These are phyloP conservation scores for Helianthus annuus DNA, from an alignment of 129 eudicot species.

Conservation along the genomic window DNA sequence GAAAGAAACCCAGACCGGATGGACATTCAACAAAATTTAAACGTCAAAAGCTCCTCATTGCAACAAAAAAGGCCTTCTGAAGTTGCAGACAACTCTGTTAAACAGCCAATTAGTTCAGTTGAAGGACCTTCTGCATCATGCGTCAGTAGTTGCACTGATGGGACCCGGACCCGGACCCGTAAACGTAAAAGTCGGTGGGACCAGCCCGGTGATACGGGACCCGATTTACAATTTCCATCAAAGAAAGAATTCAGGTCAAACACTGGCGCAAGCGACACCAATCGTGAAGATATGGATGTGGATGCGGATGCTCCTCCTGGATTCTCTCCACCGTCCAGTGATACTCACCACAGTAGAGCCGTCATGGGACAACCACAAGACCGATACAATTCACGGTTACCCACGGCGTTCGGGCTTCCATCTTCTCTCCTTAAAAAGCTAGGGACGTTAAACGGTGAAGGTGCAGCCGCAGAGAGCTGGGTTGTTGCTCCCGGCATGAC, in stretches of 20 bases:
- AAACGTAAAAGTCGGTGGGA: slow-evolving; percentile 98
- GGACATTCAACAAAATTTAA: slow-evolving; percentile 43
- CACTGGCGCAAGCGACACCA: slow-evolving; percentile 15
- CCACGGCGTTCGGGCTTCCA: slow-evolving; percentile 76
- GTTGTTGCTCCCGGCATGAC: slow-evolving; percentile 64
- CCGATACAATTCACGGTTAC: slow-evolving; percentile 54
- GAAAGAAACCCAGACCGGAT: slow-evolving; percentile 50
- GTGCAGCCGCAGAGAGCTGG: slow-evolving; percentile 47
- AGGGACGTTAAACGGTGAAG: slow-evolving; percentile 36
- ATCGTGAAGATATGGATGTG: slow-evolving; percentile 29
- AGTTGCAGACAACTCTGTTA: slow-evolving; percentile 32
- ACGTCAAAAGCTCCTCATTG: slow-evolving; percentile 31
- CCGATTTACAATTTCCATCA: slow-evolving; percentile 21
- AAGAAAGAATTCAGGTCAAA: slow-evolving; percentile 34
- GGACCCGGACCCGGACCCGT: slow-evolving; percentile 39
- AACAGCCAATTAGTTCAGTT: slow-evolving; percentile 22
- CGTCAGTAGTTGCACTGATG: slow-evolving; percentile 29
- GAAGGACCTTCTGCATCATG: slow-evolving; percentile 49
- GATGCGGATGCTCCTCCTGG: slow-evolving; percentile 67
- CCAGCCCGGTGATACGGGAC: slow-evolving; percentile 40
- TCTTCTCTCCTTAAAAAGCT: slow-evolving; percentile 43
- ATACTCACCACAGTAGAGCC: slow-evolving; percentile 23
- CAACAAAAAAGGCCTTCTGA: slow-evolving; percentile 37
- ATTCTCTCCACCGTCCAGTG: slow-evolving; percentile 47
- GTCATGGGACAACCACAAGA: slow-evolving; percentile 59